Percentiles rank a stretch among this genome's conserved stretches.
These are phyloP conservation scores for Piromyces finnis DNA, from an alignment of 192 early-diverging fungal genomes.

Conservation along the genomic window DNA sequence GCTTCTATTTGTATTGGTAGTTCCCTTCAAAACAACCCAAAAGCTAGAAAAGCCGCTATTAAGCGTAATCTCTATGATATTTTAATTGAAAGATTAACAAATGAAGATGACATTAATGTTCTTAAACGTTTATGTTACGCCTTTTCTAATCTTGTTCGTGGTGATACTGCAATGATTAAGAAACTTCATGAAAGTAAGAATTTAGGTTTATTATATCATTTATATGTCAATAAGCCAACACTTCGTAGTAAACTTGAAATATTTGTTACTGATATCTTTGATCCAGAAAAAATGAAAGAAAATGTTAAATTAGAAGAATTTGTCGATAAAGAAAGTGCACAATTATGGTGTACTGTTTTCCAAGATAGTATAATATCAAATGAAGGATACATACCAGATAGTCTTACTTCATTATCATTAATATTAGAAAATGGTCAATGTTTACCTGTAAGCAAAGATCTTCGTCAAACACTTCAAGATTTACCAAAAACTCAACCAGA, in stretches of 20 bases:
- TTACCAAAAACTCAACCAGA: neutral
- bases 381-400: neutral
- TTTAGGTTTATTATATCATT: neutral
- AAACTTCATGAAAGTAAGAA: neutral
- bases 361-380: neutral
- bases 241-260: neutral
- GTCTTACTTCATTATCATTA: neutral
- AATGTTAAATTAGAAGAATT: neutral
- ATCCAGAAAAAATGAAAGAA: neutral
- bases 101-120: neutral
- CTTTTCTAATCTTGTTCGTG: neutral
- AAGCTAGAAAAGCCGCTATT: neutral
- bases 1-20: neutral
- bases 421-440: neutral
- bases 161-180: neutral
- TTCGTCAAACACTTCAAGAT: neutral
- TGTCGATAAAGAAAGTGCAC: neutral
- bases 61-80: neutral
- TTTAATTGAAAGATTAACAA: neutral
- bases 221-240: neutral
- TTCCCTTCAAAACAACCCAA: neutral
- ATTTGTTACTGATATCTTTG: neutral
- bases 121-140: neutral
- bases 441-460: neutral
- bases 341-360: neutral